These are phyloP conservation scores for Paramyrothecium roridum DNA, from an alignment of 2,329 filamentous ascomycete genomes.

Conservation along the genomic window DNA sequence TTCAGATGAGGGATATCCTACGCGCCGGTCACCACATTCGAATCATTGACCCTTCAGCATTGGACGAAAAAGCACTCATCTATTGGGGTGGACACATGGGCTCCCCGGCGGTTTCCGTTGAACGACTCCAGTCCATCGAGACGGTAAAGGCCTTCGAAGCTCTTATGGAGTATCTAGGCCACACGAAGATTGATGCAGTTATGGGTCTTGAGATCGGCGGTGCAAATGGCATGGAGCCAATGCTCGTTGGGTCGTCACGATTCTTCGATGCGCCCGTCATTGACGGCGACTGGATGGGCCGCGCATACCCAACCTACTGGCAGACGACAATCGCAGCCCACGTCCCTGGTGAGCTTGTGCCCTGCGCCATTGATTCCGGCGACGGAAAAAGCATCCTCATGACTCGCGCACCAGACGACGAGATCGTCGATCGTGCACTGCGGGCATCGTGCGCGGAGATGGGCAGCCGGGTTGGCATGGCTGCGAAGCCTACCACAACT, in stretches of 20 bases:
- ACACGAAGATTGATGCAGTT: conserved; percentile 5
- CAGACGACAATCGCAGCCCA: conserved; percentile 12
- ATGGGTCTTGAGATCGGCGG: conserved; percentile 42
- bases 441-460: conserved; percentile 16
- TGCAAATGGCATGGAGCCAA: conserved; percentile 44
- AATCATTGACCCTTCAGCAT: conserved; percentile 43
- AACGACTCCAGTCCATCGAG: too few relatives aligned
- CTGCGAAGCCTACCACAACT: conserved; percentile 25
- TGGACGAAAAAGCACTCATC: conserved; percentile 42
- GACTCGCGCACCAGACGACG: conserved; percentile 20
- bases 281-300: conserved; percentile 36
- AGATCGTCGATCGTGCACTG: conserved; percentile 11
- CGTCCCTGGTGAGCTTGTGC: conserved; percentile 22
- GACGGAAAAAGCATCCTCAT: conserved; percentile 14
- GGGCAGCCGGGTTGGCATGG: conserved; percentile 27
- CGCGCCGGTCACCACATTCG: conserved; percentile 42
- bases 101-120: conserved; percentile 51
- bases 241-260: conserved; percentile 31
- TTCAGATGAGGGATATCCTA: conserved; percentile 44
- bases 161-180: too few relatives aligned
- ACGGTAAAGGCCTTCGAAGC: too few relatives aligned
- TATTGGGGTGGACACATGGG: conserved; percentile 51
- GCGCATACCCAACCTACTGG: conserved; percentile 22
- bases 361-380: conserved; percentile 18
- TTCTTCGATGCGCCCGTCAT: conserved; percentile 30